These are phyloP conservation scores for Pseudopithomyces chartarum DNA, from an alignment of 2,329 filamentous ascomycete species.

Conservation along the genomic window DNA sequence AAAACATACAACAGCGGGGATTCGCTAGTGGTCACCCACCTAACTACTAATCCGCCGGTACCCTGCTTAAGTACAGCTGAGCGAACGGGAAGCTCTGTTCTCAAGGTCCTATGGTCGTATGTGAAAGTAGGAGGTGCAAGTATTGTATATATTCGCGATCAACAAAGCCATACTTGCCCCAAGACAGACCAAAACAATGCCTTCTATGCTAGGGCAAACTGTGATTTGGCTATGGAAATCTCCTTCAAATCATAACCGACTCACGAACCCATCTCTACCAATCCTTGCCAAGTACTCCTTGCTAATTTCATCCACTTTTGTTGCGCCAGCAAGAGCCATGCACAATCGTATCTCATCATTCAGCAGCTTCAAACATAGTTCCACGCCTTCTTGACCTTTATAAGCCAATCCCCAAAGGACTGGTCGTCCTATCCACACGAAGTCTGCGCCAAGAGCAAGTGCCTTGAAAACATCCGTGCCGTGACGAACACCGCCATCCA, in stretches of 20 bases:
- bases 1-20: too few relatives aligned
- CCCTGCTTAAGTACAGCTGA: too few relatives aligned
- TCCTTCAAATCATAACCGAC: not conserved
- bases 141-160: too few relatives aligned
- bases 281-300: slow-evolving; percentile 1
- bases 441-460: slow-evolving; percentile 85
- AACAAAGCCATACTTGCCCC: too few relatives aligned
- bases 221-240: too few relatives aligned
- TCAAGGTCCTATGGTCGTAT: too few relatives aligned
- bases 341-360: slow-evolving; percentile 1
- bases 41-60: too few relatives aligned
- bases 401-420: slow-evolving; percentile 71
- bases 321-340: not conserved
- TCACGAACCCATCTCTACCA: not conserved
- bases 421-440: slow-evolving; percentile 66
- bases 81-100: too few relatives aligned
- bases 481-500: slow-evolving; percentile 87
- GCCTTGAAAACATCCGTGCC: slow-evolving; percentile 95
- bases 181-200: too few relatives aligned
- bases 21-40: too few relatives aligned
- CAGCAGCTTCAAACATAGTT: not conserved
- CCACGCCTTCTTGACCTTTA: slow-evolving; percentile 1
- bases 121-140: too few relatives aligned
- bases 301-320: not conserved
- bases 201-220: too few relatives aligned